These are phyloP conservation scores for Sphaerulina vaccinii DNA, from an alignment of 2,329 filamentous ascomycete genomes.

Conservation along the genomic window DNA sequence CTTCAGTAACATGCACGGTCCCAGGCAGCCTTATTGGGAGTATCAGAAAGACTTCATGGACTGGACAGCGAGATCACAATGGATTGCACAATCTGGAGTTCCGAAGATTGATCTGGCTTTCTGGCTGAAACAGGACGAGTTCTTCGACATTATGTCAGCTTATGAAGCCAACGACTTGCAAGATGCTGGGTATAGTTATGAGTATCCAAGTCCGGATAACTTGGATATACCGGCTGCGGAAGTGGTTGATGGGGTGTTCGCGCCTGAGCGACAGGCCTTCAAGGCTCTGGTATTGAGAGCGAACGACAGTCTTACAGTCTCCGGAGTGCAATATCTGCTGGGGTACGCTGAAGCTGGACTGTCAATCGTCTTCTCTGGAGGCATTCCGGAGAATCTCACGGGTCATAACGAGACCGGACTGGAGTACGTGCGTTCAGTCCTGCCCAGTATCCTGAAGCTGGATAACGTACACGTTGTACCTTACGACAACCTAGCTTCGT, in stretches of 20 bases:
- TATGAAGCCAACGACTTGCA: slow-evolving; percentile 32
- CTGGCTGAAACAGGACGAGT: slow-evolving; percentile 34
- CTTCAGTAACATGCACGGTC: slow-evolving; percentile 44
- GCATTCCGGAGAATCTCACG: slow-evolving; percentile 33
- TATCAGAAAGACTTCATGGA: slow-evolving; percentile 41
- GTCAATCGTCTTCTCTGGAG: slow-evolving; percentile 45
- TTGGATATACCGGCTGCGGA: slow-evolving; percentile 42
- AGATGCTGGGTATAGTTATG: slow-evolving; percentile 37
- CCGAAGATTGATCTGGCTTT: slow-evolving; percentile 46
- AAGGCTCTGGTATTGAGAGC: slow-evolving; percentile 44
- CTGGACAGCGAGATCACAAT: slow-evolving; percentile 42
- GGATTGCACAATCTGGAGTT: slow-evolving; percentile 41
- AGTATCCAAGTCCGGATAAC: slow-evolving; percentile 49
- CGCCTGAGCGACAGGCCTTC: slow-evolving; percentile 42
- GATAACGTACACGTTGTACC: slow-evolving; percentile 41
- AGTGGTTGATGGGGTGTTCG: slow-evolving; percentile 41
- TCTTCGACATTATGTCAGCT: slow-evolving; percentile 14
- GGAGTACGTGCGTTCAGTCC: slow-evolving; percentile 23
- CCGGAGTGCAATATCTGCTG: slow-evolving; percentile 37
- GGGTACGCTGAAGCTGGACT: slow-evolving; percentile 42
- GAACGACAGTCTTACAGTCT: slow-evolving; percentile 41
- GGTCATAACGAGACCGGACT: slow-evolving; percentile 16
- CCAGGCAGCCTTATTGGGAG: slow-evolving; percentile 45
- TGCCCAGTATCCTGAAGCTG: slow-evolving; percentile 30
- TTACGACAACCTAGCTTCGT: slow-evolving; percentile 34